Conservation (phyloP, 2,329 filamentous ascomycete genomes). For the Fusarium sp. region DNA sequence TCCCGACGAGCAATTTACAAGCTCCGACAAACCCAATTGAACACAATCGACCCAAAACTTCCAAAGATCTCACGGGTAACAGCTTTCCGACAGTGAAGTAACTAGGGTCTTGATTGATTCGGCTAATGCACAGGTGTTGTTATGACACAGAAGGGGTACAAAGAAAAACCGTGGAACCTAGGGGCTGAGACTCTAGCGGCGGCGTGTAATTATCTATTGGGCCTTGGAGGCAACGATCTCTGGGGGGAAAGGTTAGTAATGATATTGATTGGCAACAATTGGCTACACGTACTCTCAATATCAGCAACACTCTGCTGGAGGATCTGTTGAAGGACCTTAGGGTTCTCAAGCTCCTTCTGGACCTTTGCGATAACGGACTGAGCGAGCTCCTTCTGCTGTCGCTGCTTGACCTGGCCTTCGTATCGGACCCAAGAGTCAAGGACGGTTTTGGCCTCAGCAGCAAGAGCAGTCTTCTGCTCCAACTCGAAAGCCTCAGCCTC, state of each 20-base stretch:
- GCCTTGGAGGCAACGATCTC: constrained; percentile 71
- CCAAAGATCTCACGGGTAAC: constrained; percentile 31
- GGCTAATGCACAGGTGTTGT: constrained; percentile 70
- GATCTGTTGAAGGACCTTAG: constrained; percentile 96
- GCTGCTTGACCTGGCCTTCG: constrained; percentile 97
- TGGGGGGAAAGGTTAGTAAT: constrained; percentile 52
- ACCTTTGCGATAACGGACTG: constrained; percentile 96
- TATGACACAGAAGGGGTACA: constrained; percentile 62
- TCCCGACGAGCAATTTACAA: constrained; percentile 39
- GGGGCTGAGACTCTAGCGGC: constrained; percentile 48
- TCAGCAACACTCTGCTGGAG: constrained; percentile 95
- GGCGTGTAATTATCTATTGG: constrained; percentile 61
- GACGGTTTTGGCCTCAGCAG: constrained; percentile 91
- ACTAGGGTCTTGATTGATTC: constrained; percentile 55
- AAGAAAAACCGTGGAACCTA: constrained; percentile 58
- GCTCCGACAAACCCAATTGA: constrained; percentile 33
- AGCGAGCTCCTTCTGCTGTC: constrained; percentile 96
- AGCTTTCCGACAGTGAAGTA: constrained; percentile 31
- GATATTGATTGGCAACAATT: neutral
- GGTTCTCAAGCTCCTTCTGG: constrained; percentile 98
- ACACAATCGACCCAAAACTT: constrained; percentile 30
- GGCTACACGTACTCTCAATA: constrained; percentile 79
- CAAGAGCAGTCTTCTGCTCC: constrained; percentile 93
- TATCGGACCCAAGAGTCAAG: constrained; percentile 99
- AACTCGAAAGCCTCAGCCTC: constrained; percentile 97